Evolutionary conservation across 1,284 basidiomycete genomes (phyloP).

Genomic region (Exobasidium cylindrosporum): DNA sequence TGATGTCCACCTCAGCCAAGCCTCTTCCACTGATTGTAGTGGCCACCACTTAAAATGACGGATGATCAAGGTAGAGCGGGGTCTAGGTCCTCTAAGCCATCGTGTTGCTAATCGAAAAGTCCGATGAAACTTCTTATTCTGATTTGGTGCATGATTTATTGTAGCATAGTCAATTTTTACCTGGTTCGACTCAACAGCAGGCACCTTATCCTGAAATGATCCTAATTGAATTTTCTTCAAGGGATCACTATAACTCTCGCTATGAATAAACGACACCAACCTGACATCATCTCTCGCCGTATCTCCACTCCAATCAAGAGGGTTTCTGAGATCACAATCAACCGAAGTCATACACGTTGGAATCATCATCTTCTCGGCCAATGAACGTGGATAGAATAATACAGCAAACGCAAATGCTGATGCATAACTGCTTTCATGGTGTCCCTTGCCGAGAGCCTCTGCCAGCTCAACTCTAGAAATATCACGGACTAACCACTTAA

Average conservation of each 20-base stretch:
- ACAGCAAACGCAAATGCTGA: conserved; percentile 5
- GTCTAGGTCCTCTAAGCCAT: conserved; percentile 30
- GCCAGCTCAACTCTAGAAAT: conserved; percentile 15
- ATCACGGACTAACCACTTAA: conserved; percentile 39
- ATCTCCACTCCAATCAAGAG: background rate
- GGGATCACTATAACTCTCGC: background rate
- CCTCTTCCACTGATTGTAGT: conserved; percentile 26
- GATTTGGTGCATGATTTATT: too few species aligned
- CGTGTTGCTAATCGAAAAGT: background rate
- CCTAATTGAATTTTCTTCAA: background rate
- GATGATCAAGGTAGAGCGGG: conserved; percentile 21
- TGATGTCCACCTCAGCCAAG: conserved; percentile 29
- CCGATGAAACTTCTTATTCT: background rate
- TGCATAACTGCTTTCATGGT: conserved; percentile 18
- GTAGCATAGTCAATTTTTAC: too few species aligned
- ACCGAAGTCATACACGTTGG: background rate
- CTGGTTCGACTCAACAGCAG: too few species aligned
- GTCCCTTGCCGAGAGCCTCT: background rate
- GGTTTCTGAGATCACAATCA: background rate
- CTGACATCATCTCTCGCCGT: background rate
- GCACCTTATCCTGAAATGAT: background rate
- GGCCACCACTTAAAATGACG: conserved; percentile 52
- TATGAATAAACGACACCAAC: background rate
- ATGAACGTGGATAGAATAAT: conserved; percentile 29
- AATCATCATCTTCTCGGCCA: conserved; percentile 34